Evolutionary conservation across 768 basidiomycete species (phyloP).

Genomic region (Leccinum imitatum): DNA sequence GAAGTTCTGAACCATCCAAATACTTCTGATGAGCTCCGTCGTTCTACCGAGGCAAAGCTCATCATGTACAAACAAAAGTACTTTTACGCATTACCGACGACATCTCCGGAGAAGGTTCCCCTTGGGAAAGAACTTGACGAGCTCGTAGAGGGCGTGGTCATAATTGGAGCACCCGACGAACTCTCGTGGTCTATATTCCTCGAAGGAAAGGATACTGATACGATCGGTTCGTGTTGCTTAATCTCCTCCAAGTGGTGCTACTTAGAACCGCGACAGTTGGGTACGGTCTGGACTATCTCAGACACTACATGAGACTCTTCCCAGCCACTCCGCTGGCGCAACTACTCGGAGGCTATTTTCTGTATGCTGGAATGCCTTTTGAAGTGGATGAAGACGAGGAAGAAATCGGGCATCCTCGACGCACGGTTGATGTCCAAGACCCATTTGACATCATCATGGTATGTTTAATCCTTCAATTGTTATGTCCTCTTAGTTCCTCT

Average conservation of each 20-base stretch:
- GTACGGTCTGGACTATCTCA: constrained; percentile 58
- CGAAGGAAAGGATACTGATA: constrained; percentile 68
- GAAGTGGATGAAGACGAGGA: constrained; percentile 37
- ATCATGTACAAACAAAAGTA: constrained; percentile 61
- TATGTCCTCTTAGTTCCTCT: constrained; percentile 8
- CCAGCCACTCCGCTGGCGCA: constrained; percentile 54
- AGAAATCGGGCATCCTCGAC: constrained; percentile 14
- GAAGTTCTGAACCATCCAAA: constrained; percentile 81
- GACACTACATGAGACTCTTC: constrained; percentile 64
- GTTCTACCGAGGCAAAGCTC: constrained; percentile 72
- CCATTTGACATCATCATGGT: constrained; percentile 65
- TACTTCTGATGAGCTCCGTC: constrained; percentile 78
- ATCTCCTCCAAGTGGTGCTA: background rate
- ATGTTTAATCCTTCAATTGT: constrained; percentile 20
- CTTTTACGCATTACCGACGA: constrained; percentile 57
- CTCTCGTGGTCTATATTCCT: constrained; percentile 79
- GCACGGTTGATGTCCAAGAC: constrained; percentile 41
- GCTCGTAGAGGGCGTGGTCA: constrained; percentile 70
- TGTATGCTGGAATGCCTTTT: constrained; percentile 51
- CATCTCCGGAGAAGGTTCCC: constrained; percentile 41
- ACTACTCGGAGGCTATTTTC: constrained; percentile 67
- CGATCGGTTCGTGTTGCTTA: constrained; percentile 52
- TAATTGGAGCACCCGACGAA: constrained; percentile 76
- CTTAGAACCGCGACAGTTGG: constrained; percentile 42
- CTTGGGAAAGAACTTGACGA: constrained; percentile 66